Evolutionary conservation across 1,284 basidiomycete species (phyloP), one percentile per base, ranked within the genome.

Genomic region (Pseudozyma thailandica): DNA sequence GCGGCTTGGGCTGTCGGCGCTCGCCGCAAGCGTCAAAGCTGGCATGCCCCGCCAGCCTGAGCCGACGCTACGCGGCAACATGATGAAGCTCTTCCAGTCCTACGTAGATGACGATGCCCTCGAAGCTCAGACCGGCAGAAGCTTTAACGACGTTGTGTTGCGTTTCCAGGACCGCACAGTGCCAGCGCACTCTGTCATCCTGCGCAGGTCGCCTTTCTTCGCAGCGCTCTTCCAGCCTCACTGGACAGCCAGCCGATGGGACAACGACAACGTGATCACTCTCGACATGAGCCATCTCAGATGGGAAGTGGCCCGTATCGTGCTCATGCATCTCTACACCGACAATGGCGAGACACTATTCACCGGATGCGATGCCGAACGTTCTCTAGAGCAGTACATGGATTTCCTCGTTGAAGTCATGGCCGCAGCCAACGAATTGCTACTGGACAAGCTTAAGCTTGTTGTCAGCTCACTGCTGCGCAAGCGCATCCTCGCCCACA

Each of bases 391-490:
- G 69, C 89, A 91, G 43, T 86, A 92, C 46, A 83, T 98, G 60
- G 92, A 94, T 70, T 92, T 94, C 74, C 87, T 94, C 80, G 93
- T 95, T 69, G 89, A 91, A 38, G 89, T 98, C 18, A 88, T 97
- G 82, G 89, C 90, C 21, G 89, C 89, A 12, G 92, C 94, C 28
- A 94, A 92, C 73, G 94, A 98, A 83, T 84, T 98, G 2, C 86
- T 97, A 21, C 86, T 98, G 21, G 92, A 93, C 74, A 90, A 91
- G 23, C 88, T 98, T 9, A 88, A 93, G 54, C 87, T 92, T 3
- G 84, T 96, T 10, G 95, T 93, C 84, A 93, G 93, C 3, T 85
- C 86, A 5, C 66, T 77, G 16, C 60, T 77, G 13, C 46, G 56
- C 4, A 59, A 86, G 23, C 87, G 91, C 74, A 86, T 91, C 57